Evolutionary conservation across 805 yeast genomes (phyloP), one percentile per base, ranked within the genome.

Genomic region (Teunomyces panamensis): DNA sequence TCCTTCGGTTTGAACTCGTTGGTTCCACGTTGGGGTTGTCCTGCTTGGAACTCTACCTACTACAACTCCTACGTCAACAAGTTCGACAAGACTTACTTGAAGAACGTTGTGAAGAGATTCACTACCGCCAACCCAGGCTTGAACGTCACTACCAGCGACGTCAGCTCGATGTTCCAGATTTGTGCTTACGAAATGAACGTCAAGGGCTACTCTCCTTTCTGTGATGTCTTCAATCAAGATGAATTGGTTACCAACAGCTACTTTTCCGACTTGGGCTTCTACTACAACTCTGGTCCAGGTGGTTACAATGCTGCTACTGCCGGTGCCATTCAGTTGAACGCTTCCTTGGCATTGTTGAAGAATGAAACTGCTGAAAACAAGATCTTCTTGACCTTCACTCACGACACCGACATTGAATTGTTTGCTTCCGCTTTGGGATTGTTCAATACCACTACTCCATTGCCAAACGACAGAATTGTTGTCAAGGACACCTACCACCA

Each of bases 1-100:
- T 51, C 56, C 3, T 71, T 68, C 58, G 89, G 89, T 29, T 83
- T 79, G 29, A 78, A 84, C 63, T 73, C 85, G 3, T 67, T 84
- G 61, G 79, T 87, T 5, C 81, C 87, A 13, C 68, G 78, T 24
- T 61, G 67, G 48, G 74, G 73, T 8, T 77, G 81, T 57, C 45
- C 45, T 14, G 36, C 30, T 11, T 46, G 46, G 45, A 41, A 60
- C 51, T 43, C 47, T 20, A 39, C 49, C 20, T 48, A 48, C 36
- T 52, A 59, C 50, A 49, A 56, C 28, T 57, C 50, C 29, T 29
- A 49, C 16, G 48, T 56, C 26, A 48, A 39, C 13, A 32, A 59
- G 46, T 60, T 47, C 55, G 47, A 58, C 56, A 51, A 49, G 10
- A 36, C 56, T 11, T 62, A 45, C 58, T 54, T 58, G 54, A 35